A percentile compares a stretch with the other conserved stretches of the same genome.
Evolutionary conservation across 805 yeast genomes (phyloP).

Genomic region (Nakazawaea peltata): DNA sequence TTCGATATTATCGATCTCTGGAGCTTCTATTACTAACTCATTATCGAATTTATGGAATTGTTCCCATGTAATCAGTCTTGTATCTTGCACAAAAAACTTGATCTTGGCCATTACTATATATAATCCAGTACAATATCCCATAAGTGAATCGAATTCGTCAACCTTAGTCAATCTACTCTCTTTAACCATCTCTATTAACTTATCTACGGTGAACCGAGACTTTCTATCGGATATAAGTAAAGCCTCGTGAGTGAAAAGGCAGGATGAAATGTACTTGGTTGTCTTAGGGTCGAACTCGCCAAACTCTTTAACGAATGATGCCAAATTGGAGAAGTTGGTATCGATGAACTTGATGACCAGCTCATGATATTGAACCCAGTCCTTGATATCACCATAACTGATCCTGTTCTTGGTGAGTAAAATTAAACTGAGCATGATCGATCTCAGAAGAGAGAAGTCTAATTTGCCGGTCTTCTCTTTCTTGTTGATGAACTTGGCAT

Average conservation of each 20-base stretch:
- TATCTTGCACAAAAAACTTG: neutral
- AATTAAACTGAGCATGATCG: neutral
- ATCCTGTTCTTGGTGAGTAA: slow-evolving; percentile 1
- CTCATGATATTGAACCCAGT: slow-evolving; percentile 5
- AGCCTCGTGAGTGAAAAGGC: slow-evolving; percentile 1
- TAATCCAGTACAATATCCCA: slow-evolving; percentile 7
- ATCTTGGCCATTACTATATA: slow-evolving; percentile 1
- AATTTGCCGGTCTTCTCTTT: neutral
- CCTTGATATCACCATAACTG: slow-evolving; percentile 1
- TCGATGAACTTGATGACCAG: slow-evolving; percentile 1
- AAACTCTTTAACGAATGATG: neutral
- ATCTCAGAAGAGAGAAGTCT: neutral
- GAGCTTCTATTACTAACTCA: slow-evolving; percentile 1
- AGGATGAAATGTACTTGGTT: slow-evolving; percentile 1
- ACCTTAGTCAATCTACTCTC: neutral
- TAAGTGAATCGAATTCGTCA: slow-evolving; percentile 5
- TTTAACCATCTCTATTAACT: neutral
- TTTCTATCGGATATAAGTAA: neutral
- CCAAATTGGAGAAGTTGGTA: neutral
- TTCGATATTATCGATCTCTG: slow-evolving; percentile 6
- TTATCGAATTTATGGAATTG: slow-evolving; percentile 1
- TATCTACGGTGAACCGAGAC: neutral
- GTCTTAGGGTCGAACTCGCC: neutral
- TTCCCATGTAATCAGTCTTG: neutral
- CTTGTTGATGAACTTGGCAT: neutral